A percentile compares a stretch with the other conserved stretches of the same genome.
These are phyloP conservation scores for Hypoxylon lienhwacheense DNA, from an alignment of 495 filamentous ascomycete genomes.

Conservation along the genomic window DNA sequence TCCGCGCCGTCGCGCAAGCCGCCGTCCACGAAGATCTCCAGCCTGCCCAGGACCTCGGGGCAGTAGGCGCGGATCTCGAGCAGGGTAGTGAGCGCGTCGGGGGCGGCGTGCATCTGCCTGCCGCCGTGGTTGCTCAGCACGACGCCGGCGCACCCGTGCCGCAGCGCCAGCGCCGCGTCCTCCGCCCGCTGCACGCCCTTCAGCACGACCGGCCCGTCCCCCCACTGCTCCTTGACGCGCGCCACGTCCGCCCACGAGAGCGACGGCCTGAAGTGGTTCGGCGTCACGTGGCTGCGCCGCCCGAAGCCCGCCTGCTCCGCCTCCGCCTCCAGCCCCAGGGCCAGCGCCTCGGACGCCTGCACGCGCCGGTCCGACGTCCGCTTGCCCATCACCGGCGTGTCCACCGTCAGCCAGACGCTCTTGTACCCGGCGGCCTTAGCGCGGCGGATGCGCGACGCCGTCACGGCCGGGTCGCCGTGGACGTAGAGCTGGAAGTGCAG, in stretches of 20 bases:
- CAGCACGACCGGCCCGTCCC: slow-evolving; percentile 80
- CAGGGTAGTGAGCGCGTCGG: slow-evolving; percentile 84
- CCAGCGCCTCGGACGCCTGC: slow-evolving; percentile 54
- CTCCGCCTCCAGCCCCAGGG: slow-evolving; percentile 37
- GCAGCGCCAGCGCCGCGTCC: slow-evolving; percentile 74
- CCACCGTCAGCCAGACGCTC: slow-evolving; percentile 63
- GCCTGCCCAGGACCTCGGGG: slow-evolving; percentile 66
- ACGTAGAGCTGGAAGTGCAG: slow-evolving; percentile 69
- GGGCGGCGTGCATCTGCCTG: slow-evolving; percentile 79
- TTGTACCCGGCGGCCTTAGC: slow-evolving; percentile 61
- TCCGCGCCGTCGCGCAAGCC: slow-evolving; percentile 80
- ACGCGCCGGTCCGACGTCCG: slow-evolving; percentile 54
- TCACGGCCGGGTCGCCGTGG: slow-evolving; percentile 61
- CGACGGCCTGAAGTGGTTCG: slow-evolving; percentile 64
- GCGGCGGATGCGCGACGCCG: slow-evolving; percentile 60
- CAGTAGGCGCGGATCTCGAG: slow-evolving; percentile 62
- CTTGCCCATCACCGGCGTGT: slow-evolving; percentile 63
- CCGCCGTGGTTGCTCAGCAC: slow-evolving; percentile 89
- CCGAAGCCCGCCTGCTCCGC: slow-evolving; percentile 33
- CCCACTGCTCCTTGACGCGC: slow-evolving; percentile 80
- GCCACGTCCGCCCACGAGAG: slow-evolving; percentile 83
- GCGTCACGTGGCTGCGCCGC: slow-evolving; percentile 37
- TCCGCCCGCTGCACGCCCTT: slow-evolving; percentile 88
- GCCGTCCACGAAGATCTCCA: slow-evolving; percentile 83
- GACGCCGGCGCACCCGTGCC: slow-evolving; percentile 72